Base-by-base conservation (phyloP, 2,329 filamentous ascomycete genomes). In the Phaeosphaeriaceae sp. region DNA sequence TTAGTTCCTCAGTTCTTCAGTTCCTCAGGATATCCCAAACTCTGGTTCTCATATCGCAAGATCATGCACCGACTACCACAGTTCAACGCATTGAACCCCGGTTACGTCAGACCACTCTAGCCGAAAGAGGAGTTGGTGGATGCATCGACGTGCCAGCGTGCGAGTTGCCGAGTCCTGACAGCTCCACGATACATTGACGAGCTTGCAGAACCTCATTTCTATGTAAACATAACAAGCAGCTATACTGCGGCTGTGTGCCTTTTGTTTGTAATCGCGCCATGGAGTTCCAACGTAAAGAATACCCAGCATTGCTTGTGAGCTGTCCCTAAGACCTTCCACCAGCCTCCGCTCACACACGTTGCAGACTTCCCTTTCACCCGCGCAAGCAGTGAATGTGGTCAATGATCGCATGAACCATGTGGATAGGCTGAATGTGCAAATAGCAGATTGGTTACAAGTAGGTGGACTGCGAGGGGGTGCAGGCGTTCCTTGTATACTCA, bases 361-460 rank as follows among this genome's bases (percentile, higher is more conserved):
- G 39, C 63, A 97, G 93, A 87, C 87, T 61, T 84, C 85, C 67
- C 82, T 99, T 66, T 86, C 90, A 74, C 93, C 94, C 20, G 78
- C 78, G 61, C 90, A 94, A 77, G 92, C 94, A 52, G 89, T 92
- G 32, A 82, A 84, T 46, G 83, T 91, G 51, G 83, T 97, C 65
- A 89, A 87, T 74, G 92, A 97, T 64, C 90, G 94, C 67, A 84
- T 97, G 63, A 89, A 89, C 75, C 85, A 91, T 75, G 93, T 97
- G 71, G 84, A 83, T 66, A 91, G 87, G 74, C 79, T 96, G 77
- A 97, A 99, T 75, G 77, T 81, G 63, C 91, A 97, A 71, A 90
- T 99, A 67, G 93, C 93, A 73, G 93, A 97, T 77, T 99, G 93
- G 91, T 83, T 99, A 55, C 89, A 93, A 87, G 92, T 96, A 85